A percentile compares a stretch with the other conserved stretches of the same genome.
Conservation (phyloP, 2,329 filamentous ascomycete species). For the Lachnellula hyalina region DNA sequence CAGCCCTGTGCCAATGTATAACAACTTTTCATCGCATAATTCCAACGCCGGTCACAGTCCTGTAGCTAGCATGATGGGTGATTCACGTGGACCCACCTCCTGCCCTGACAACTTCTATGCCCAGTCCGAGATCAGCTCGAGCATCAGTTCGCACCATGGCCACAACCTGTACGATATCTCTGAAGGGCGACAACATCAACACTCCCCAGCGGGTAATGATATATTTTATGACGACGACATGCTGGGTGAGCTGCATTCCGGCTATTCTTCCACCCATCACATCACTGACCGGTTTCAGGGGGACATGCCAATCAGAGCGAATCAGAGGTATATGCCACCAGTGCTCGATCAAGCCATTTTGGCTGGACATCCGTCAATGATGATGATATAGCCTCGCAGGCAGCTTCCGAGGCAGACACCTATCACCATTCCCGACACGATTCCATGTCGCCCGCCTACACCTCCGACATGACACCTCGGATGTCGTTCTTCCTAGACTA, state of each 20-base stretch:
- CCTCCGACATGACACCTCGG: slow-evolving; percentile 62
- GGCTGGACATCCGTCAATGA: slow-evolving; percentile 31
- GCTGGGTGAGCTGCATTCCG: slow-evolving; percentile 31
- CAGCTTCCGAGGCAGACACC: slow-evolving; percentile 23
- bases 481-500: slow-evolving; percentile 90
- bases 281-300: slow-evolving; percentile 15
- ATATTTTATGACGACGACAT: slow-evolving; percentile 35
- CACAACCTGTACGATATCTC: slow-evolving; percentile 46
- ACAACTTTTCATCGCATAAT: slow-evolving; percentile 46
- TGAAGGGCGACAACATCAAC: slow-evolving; percentile 27
- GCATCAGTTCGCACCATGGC: slow-evolving; percentile 50
- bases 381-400: slow-evolving; percentile 29
- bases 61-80: slow-evolving; percentile 46
- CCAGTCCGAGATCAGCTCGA: slow-evolving; percentile 56
- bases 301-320: slow-evolving; percentile 21
- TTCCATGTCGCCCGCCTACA: slow-evolving; percentile 48
- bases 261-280: slow-evolving; percentile 7
- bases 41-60: slow-evolving; percentile 51
- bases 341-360: slow-evolving; percentile 29
- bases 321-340: slow-evolving; percentile 27
- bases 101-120: slow-evolving; percentile 57
- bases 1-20: slow-evolving; percentile 53
- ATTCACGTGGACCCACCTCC: slow-evolving; percentile 50
- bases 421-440: slow-evolving; percentile 31
- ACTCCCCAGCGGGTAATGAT: slow-evolving; percentile 25